Evolutionary conservation across 176 grass and related monocot genomes (phyloP).

Genomic region (Zizania latifolia): DNA sequence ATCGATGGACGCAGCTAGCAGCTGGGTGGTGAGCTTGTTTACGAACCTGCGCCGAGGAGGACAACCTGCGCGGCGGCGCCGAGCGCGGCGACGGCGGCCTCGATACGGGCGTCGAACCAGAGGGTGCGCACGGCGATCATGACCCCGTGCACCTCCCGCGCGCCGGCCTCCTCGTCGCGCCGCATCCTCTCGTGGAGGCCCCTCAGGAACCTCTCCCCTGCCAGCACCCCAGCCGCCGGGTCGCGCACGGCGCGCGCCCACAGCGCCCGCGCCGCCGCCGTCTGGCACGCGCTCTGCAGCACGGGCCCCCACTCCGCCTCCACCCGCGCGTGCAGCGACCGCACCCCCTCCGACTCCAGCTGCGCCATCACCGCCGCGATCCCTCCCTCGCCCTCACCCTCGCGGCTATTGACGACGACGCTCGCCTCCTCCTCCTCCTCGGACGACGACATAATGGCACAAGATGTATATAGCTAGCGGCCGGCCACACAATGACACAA

Average conservation of each 20-base stretch:
- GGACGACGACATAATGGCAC: slow-evolving; percentile 4
- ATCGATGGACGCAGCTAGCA: no score
- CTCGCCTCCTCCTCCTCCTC: background rate
- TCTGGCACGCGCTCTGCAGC: slow-evolving; percentile 91
- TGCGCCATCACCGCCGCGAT: slow-evolving; percentile 36
- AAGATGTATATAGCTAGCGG: background rate
- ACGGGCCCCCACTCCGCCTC: slow-evolving; percentile 70
- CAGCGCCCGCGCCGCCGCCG: slow-evolving; percentile 76
- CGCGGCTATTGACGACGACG: background rate
- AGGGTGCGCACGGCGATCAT: slow-evolving; percentile 84
- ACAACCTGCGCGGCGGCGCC: slow-evolving; percentile 63
- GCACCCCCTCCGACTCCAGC: slow-evolving; percentile 52
- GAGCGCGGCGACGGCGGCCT: slow-evolving; percentile 54
- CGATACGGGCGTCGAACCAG: slow-evolving; percentile 78
- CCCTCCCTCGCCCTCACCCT: background rate
- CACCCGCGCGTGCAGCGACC: slow-evolving; percentile 64
- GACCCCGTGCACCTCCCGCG: slow-evolving; percentile 69
- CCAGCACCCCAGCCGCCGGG: slow-evolving; percentile 67
- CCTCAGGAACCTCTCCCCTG: slow-evolving; percentile 62
- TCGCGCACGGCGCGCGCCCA: slow-evolving; percentile 61
- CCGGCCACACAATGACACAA: slow-evolving; percentile 30
- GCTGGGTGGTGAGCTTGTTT: no score
- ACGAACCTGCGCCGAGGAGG: slow-evolving; percentile 87
- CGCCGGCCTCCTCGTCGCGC: slow-evolving; percentile 58
- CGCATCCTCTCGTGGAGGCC: slow-evolving; percentile 65